Evolutionary conservation across 306 rosid genomes (phyloP).

Genomic region (Sophora flavescens): DNA sequence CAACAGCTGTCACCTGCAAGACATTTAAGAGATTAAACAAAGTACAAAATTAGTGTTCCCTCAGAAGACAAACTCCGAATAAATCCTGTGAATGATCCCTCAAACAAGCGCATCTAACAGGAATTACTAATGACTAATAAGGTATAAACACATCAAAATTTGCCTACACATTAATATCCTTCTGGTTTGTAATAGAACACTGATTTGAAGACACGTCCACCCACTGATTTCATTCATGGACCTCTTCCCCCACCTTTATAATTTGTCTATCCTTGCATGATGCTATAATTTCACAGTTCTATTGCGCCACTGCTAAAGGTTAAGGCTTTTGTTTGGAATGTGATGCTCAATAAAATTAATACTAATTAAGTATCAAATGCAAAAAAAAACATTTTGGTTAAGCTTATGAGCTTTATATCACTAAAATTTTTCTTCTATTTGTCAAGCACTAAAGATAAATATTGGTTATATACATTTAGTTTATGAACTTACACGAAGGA

Average conservation of each 20-base stretch:
- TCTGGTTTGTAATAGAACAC: background rate
- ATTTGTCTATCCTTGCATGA: background rate
- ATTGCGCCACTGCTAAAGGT: background rate
- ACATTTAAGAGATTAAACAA: conserved; percentile 30
- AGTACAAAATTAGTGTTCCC: background rate
- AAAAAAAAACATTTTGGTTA: background rate
- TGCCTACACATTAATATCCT: too few species aligned
- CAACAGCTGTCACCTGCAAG: conserved; percentile 80
- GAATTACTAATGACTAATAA: background rate
- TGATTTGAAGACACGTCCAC: conserved; percentile 23
- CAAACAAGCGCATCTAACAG: background rate
- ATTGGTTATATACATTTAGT: conserved; percentile 13
- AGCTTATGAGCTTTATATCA: background rate
- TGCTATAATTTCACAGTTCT: conserved; percentile 17
- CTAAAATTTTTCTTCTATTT: conserved; percentile 4
- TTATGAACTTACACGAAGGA: conserved; percentile 25
- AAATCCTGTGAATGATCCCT: conserved; percentile 17
- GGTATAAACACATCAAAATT: conserved; percentile 15
- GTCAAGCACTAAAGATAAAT: background rate
- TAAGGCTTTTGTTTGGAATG: too few species aligned
- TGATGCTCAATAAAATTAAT: background rate
- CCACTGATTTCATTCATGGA: conserved; percentile 26
- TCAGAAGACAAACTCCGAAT: background rate
- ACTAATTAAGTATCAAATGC: background rate
- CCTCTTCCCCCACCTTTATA: background rate